These are phyloP conservation scores for Penicillium sp. DNA, from an alignment of 2,329 filamentous ascomycete genomes.

Conservation along the genomic window DNA sequence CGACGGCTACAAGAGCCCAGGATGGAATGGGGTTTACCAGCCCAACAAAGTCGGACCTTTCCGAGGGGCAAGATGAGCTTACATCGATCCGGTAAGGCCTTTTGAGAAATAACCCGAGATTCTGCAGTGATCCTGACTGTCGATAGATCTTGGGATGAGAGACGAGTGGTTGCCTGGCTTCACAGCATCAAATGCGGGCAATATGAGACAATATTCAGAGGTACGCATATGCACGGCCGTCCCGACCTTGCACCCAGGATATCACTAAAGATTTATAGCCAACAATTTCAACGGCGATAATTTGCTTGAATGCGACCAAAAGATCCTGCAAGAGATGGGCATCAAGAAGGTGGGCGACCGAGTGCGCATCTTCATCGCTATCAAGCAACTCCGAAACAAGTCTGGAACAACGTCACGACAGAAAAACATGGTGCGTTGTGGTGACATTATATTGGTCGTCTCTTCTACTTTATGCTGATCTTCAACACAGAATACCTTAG, in stretches of 20 bases:
- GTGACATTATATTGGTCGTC: background rate
- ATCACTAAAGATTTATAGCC: slow-evolving; percentile 43
- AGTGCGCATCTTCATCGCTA: slow-evolving; percentile 81
- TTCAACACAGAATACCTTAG: slow-evolving; percentile 71
- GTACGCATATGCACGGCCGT: slow-evolving; percentile 41
- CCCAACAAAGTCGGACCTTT: slow-evolving; percentile 90
- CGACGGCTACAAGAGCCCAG: slow-evolving; percentile 28
- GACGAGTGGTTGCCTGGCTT: slow-evolving; percentile 86
- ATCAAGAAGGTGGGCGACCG: slow-evolving; percentile 97
- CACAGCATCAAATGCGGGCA: slow-evolving; percentile 87
- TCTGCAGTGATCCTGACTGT: slow-evolving; percentile 18
- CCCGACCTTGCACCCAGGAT: background rate
- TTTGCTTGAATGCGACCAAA: slow-evolving; percentile 93
- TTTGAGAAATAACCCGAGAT: background rate
- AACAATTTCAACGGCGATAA: slow-evolving; percentile 99
- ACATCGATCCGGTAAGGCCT: slow-evolving; percentile 65
- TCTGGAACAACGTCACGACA: slow-evolving; percentile 75
- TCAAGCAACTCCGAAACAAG: slow-evolving; percentile 77
- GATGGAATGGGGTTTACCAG: slow-evolving; percentile 60
- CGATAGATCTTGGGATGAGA: slow-evolving; percentile 75
- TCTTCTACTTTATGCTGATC: slow-evolving; percentile 14
- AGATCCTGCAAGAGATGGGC: slow-evolving; percentile 94
- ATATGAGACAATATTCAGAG: slow-evolving; percentile 84
- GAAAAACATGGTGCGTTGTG: slow-evolving; percentile 70
- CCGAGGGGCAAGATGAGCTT: slow-evolving; percentile 68